These are phyloP conservation scores for Pyrenopolyporus hunteri DNA, from an alignment of 495 filamentous ascomycete species.

Conservation along the genomic window DNA sequence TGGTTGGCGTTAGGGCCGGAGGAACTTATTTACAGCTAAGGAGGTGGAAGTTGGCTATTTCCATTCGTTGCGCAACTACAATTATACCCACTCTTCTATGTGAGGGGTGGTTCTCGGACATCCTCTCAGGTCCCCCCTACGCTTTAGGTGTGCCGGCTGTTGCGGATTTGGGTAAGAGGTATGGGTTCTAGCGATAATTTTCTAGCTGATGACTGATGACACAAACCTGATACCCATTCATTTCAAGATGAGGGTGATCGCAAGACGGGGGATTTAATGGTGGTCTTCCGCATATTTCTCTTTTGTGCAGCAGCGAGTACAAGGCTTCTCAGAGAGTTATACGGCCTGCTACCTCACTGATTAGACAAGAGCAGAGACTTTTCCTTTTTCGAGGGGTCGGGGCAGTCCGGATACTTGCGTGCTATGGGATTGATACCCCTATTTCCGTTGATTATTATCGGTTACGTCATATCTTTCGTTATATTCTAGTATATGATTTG, in stretches of 20 bases:
- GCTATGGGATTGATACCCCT: slow-evolving; percentile 36
- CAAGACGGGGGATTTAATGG: slow-evolving; percentile 42
- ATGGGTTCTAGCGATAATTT: slow-evolving; percentile 29
- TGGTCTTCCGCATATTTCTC: slow-evolving; percentile 31
- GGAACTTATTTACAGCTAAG: slow-evolving; percentile 14
- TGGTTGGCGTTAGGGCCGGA: slow-evolving; percentile 30
- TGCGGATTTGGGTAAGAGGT: slow-evolving; percentile 31
- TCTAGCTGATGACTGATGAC: slow-evolving; percentile 42
- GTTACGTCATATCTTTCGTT: slow-evolving; percentile 28
- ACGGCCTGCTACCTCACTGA: slow-evolving; percentile 1
- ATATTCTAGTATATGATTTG: slow-evolving; percentile 35
- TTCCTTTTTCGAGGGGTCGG: slow-evolving; percentile 7
- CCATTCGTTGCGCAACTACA: slow-evolving; percentile 26
- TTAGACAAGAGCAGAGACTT: slow-evolving; percentile 34
- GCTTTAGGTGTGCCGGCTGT: slow-evolving; percentile 15
- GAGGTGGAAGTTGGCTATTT: slow-evolving; percentile 2
- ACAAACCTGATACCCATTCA: slow-evolving; percentile 43
- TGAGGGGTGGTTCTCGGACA: slow-evolving; percentile 4
- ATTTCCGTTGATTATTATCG: slow-evolving; percentile 17
- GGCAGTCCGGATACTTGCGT: slow-evolving; percentile 19
- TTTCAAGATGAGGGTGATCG: slow-evolving; percentile 46
- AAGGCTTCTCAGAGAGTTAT: slow-evolving; percentile 1
- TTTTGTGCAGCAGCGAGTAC: slow-evolving; percentile 12
- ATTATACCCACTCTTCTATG: slow-evolving; percentile 1
- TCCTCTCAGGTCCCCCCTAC: slow-evolving; percentile 15